Evolutionary conservation across 78 protist species (phyloP), one percentile per base, ranked within the genome.

Genomic region (Polysphondylium violaceum): DNA sequence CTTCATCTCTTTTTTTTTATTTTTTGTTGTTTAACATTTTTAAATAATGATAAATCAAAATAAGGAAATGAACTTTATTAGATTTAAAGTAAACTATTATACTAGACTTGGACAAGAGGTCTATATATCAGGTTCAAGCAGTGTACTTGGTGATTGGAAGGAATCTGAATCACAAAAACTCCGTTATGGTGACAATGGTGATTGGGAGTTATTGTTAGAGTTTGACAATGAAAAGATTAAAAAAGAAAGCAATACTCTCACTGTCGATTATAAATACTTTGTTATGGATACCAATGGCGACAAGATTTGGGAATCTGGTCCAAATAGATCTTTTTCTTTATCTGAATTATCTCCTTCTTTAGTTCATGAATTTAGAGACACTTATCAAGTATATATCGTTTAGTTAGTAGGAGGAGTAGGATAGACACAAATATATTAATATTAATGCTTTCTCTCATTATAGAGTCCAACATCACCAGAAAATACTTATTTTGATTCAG

Each of bases 101-200:
- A 86, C 92, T 38, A 31, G 92, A 27, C 41, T 86, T 19, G 92
- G 92, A 14, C 92, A 86, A 43, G 85, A 74, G 38, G 43, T 86
- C 9, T 75, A 58, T 40, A 40, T 86, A 17, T 61, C 61, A n/a
- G 92, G 87, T 23, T 63, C 92, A 50, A 17, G 40, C 4, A n/a
- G 23, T 64, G 40, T 50, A 27, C 56, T 86, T 12, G 92, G 92
- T 23, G 19, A 51, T 23, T 86, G 92, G 92, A 51, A 53, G 21
- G 77, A 60, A 17, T 1, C 72, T 19, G 29, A 86, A 14, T 67
- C 92, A 2, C 43, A 40, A 14, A 86, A 86, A 56, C 25, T 86
- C n/a, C 50, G 38, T 14, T 86, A 75, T 36, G 40, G 68, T 17
- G 92, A 86, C 41, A 86, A 86, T 86, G 87, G 86, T 40, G 92